A percentile compares a stretch with the other conserved stretches of the same genome.
Evolutionary conservation across 805 yeast genomes (phyloP).

Genomic region (Schwanniomyces occidentalis): DNA sequence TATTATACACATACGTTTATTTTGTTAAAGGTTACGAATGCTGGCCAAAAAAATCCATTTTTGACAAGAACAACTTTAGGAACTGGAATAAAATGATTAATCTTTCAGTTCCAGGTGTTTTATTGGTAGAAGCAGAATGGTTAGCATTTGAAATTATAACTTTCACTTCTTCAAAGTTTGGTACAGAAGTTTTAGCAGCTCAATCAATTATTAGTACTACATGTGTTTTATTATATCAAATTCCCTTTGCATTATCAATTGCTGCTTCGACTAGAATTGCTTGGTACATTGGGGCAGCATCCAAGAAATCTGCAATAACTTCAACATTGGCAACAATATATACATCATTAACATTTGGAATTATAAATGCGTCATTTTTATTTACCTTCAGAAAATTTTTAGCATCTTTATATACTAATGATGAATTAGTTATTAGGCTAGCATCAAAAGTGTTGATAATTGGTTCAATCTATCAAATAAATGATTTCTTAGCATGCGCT

Average conservation of each 20-base stretch:
- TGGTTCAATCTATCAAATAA: conserved; percentile 54
- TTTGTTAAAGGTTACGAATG: conserved; percentile 48
- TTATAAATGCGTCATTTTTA: conserved; percentile 39
- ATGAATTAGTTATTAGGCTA: conserved; percentile 33
- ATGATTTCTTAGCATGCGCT: conserved; percentile 49
- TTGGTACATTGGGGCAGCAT: conserved; percentile 69
- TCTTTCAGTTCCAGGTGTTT: conserved; percentile 69
- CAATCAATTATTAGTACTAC: conserved; percentile 72
- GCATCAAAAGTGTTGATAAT: conserved; percentile 43
- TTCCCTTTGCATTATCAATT: conserved; percentile 74
- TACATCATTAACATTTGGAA: conserved; percentile 33
- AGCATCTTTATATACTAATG: conserved; percentile 44
- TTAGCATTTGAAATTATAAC: conserved; percentile 76
- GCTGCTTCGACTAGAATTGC: conserved; percentile 79
- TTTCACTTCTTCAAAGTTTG: conserved; percentile 65
- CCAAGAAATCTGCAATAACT: conserved; percentile 36
- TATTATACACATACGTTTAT: conserved; percentile 49
- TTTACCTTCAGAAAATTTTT: conserved; percentile 34
- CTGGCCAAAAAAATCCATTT: conserved; percentile 34
- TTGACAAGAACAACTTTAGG: conserved; percentile 28
- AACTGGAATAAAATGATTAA: conserved; percentile 67
- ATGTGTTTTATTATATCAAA: conserved; percentile 66
- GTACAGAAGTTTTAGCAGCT: conserved; percentile 67
- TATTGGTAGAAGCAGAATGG: conserved; percentile 80
- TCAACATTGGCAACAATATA: conserved; percentile 39